A percentile compares a stretch with the other conserved stretches of the same genome.
Evolutionary conservation across 495 filamentous ascomycete genomes (phyloP).

Genomic region (Aspergillus saccharolyticus): DNA sequence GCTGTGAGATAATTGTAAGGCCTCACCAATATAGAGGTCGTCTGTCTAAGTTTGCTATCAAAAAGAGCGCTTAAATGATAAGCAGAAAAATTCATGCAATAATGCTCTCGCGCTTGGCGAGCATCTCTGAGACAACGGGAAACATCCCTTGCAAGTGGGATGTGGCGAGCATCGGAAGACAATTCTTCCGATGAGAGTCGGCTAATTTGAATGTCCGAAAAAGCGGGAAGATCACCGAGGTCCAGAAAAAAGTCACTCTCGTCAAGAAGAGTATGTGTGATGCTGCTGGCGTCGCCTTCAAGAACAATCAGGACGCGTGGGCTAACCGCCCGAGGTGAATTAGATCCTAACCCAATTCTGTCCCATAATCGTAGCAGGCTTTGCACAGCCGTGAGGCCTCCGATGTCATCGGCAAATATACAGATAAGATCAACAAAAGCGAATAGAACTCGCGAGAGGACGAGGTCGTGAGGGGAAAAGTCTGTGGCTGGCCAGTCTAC

Average conservation of each 20-base stretch:
- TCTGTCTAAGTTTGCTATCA: constrained; percentile 12
- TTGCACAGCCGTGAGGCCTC: constrained; percentile 2
- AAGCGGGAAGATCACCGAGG: constrained; percentile 1
- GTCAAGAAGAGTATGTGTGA: background rate
- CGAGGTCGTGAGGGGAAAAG: constrained; percentile 5
- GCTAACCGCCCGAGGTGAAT: constrained; percentile 2
- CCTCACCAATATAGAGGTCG: constrained; percentile 6
- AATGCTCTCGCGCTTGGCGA: background rate
- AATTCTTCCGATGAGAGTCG: constrained; percentile 3
- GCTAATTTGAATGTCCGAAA: constrained; percentile 6
- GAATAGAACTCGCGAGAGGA: constrained; percentile 9
- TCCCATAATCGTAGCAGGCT: constrained; percentile 6
- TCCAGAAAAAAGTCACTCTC: constrained; percentile 8
- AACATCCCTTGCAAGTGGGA: constrained; percentile 6
- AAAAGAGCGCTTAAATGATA: constrained; percentile 20
- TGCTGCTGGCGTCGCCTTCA: background rate
- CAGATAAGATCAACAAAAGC: constrained; percentile 12
- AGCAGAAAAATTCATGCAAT: constrained; percentile 17
- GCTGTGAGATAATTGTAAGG: constrained; percentile 22
- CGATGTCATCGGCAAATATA: constrained; percentile 15
- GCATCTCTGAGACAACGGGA: background rate
- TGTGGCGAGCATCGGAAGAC: constrained; percentile 8
- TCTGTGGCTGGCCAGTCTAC: constrained; percentile 4
- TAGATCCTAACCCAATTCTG: constrained; percentile 3
- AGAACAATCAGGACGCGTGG: constrained; percentile 10